These are phyloP conservation scores for Leishmania martiniquensis DNA, from an alignment of 208 protist genomes.

Conservation along the genomic window DNA sequence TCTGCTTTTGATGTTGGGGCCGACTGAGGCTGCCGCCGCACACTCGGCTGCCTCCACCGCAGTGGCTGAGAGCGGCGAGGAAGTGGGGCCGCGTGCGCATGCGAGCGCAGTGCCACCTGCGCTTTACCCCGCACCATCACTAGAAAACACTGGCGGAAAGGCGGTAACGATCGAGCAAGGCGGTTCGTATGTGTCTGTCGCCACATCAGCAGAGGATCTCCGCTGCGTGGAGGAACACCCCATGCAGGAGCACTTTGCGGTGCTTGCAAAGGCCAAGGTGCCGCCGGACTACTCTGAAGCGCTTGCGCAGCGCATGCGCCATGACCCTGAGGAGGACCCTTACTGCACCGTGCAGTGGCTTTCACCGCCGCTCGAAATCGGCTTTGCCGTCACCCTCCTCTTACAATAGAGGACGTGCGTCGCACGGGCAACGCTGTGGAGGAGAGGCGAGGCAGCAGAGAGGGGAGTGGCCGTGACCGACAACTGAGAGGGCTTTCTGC, in stretches of 20 bases:
- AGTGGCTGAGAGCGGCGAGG: neutral
- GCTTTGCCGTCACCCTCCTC: conserved; percentile 25
- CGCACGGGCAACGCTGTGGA: neutral
- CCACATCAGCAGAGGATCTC: neutral
- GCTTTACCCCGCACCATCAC: neutral
- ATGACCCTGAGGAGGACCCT: conserved; percentile 41
- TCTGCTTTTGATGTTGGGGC: conserved; percentile 34
- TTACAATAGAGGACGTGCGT: conserved; percentile 1
- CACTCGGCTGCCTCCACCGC: neutral
- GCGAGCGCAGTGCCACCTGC: neutral
- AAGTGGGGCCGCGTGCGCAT: neutral
- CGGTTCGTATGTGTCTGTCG: neutral
- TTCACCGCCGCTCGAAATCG: conserved; percentile 23
- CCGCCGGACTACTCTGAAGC: conserved; percentile 43
- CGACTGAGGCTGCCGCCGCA: conserved; percentile 20
- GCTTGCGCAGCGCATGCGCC: conserved; percentile 43
- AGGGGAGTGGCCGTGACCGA: too few relatives aligned
- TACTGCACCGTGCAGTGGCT: conserved; percentile 45
- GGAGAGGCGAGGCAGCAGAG: neutral
- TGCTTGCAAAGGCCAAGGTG: conserved; percentile 56
- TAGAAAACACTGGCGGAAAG: neutral
- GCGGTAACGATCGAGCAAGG: neutral
- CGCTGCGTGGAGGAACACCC: neutral
- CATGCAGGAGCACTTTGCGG: conserved; percentile 31
- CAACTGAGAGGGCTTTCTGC: too few relatives aligned